These are phyloP conservation scores for Flaveria trinervia DNA, from an alignment of 129 eudicot genomes.

Conservation along the genomic window DNA sequence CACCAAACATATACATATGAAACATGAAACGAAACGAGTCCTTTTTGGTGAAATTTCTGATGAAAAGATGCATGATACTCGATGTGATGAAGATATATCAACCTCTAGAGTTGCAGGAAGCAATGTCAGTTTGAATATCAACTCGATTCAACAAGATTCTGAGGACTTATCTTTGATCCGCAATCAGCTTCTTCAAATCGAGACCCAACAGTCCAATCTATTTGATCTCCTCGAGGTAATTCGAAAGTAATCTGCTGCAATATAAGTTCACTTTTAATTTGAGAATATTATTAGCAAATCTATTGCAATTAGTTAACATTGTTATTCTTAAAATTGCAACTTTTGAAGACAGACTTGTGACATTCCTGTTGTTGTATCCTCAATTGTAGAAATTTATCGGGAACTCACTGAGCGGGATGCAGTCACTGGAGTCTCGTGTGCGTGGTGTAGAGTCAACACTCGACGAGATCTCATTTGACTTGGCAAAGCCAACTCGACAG, in stretches of 20 bases:
- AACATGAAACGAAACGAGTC: conserved; percentile 47
- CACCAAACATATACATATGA: conserved; percentile 13
- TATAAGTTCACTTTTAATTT: not conserved
- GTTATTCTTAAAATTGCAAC: too few relatives aligned
- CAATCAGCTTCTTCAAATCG: conserved; percentile 83
- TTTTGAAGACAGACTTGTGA: conserved; percentile 12
- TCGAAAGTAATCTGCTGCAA: not conserved
- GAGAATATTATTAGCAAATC: not conserved
- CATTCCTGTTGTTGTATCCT: not conserved
- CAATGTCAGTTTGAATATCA: conserved; percentile 34
- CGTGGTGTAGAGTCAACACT: conserved; percentile 73
- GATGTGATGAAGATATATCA: conserved; percentile 40
- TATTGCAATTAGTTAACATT: too few relatives aligned
- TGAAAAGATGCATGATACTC: conserved; percentile 38
- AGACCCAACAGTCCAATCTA: conserved; percentile 74
- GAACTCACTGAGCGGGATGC: conserved; percentile 76
- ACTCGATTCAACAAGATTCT: conserved; percentile 46
- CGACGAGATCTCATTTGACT: conserved; percentile 74
- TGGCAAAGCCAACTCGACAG: conserved; percentile 65
- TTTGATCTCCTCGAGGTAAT: conserved; percentile 80
- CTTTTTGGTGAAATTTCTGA: conserved; percentile 51
- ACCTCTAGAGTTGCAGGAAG: conserved; percentile 44
- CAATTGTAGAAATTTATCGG: conserved; percentile 64
- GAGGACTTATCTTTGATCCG: conserved; percentile 79
- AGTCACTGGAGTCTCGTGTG: conserved; percentile 74